Evolutionary conservation across 2,329 filamentous ascomycete species (phyloP).

Genomic region (Sarocladium strictum): DNA sequence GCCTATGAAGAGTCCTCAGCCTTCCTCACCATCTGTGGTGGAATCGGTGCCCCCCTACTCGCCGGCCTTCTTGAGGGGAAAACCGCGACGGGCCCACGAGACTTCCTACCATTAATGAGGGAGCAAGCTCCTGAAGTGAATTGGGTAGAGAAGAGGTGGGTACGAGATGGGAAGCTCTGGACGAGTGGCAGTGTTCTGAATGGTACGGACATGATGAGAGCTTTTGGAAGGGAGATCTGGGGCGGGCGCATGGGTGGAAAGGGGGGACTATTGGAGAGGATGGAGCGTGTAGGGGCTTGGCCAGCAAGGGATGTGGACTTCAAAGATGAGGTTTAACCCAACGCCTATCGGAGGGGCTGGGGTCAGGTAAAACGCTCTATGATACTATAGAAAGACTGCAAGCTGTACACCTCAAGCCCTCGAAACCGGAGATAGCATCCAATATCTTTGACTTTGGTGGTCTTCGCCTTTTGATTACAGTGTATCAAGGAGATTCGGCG

Average conservation of each 20-base stretch:
- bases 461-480: too few species aligned
- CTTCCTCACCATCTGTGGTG: conserved; percentile 34
- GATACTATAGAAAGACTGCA: too few species aligned
- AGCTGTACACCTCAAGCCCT: too few species aligned
- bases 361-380: too few species aligned
- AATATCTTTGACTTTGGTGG: too few species aligned
- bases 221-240: conserved; percentile 24
- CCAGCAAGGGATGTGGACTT: conserved; percentile 27
- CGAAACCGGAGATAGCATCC: too few species aligned
- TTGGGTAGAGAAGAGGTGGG: conserved; percentile 34
- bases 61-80: conserved; percentile 31
- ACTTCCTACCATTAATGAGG: conserved; percentile 20
- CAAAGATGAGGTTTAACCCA: too few species aligned
- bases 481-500: too few species aligned
- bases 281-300: conserved; percentile 18
- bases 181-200: conserved; percentile 28
- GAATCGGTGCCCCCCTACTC: conserved; percentile 23
- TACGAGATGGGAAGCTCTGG: conserved; percentile 29
- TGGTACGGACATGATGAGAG: conserved; percentile 26
- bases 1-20: conserved; percentile 26
- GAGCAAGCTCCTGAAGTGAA: conserved; percentile 21
- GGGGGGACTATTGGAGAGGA: conserved; percentile 10
- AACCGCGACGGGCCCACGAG: conserved; percentile 29
- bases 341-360: too few species aligned
- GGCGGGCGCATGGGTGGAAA: conserved; percentile 16